Percentiles rank a stretch among this genome's conserved stretches.
Evolutionary conservation across 1,139 yeast genomes (phyloP).

Genomic region (Taphrina deformans): DNA sequence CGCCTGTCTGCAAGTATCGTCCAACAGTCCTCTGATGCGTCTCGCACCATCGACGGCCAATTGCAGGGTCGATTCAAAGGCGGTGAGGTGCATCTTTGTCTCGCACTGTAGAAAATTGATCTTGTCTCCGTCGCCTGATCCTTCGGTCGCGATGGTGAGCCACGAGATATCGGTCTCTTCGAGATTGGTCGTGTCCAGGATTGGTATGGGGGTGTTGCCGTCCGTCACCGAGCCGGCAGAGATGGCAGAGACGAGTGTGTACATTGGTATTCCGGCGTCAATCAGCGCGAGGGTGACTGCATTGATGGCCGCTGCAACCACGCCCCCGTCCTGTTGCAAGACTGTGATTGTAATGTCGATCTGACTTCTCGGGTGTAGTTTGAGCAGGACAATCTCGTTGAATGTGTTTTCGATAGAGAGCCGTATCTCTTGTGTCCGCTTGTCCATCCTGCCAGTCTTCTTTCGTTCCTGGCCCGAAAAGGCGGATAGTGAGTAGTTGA

Average conservation of each 20-base stretch:
- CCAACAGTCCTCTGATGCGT: conserved; percentile 80
- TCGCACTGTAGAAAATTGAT: conserved; percentile 73
- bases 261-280: conserved; percentile 95
- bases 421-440: conserved; percentile 73
- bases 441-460: conserved; percentile 54
- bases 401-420: conserved; percentile 76
- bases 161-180: conserved; percentile 84
- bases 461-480: conserved; percentile 75
- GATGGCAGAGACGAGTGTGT: conserved; percentile 80
- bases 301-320: conserved; percentile 75
- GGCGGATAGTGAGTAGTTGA: conserved; percentile 71
- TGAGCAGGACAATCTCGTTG: conserved; percentile 71
- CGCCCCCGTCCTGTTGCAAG: conserved; percentile 81
- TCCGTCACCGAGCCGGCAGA: conserved; percentile 66
- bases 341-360: conserved; percentile 74
- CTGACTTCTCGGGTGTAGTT: conserved; percentile 78
- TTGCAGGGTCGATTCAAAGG: conserved; percentile 72
- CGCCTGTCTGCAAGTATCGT: conserved; percentile 71
- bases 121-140: conserved; percentile 63
- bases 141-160: conserved; percentile 80
- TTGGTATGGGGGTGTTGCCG: not conserved
- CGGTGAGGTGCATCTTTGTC: conserved; percentile 80
- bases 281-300: conserved; percentile 87
- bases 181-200: conserved; percentile 65
- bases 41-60: conserved; percentile 90